Conservation (phyloP, 805 yeast genomes). For the Candida dajiaensis region DNA sequence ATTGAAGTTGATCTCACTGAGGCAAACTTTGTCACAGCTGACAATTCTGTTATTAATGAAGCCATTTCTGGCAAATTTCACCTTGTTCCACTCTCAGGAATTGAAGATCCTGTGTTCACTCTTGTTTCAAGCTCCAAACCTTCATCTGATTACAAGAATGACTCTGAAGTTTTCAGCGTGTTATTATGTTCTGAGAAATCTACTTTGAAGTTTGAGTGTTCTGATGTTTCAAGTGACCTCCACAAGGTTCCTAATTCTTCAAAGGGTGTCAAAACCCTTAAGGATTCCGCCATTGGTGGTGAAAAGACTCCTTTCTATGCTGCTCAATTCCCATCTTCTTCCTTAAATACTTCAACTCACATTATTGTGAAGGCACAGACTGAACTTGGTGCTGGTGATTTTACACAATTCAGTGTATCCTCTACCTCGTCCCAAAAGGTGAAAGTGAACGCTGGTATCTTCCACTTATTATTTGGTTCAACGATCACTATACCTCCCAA, state of each 20-base stretch:
- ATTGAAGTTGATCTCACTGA: not conserved
- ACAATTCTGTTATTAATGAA: not conserved
- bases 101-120: not conserved
- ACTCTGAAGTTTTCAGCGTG: not conserved
- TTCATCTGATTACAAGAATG: not conserved
- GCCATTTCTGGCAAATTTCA: not conserved
- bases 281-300: slow-evolving; percentile 54
- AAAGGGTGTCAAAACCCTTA: slow-evolving; percentile 1
- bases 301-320: slow-evolving; percentile 42
- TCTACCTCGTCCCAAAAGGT: not conserved
- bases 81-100: not conserved
- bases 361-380: slow-evolving; percentile 29
- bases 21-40: not conserved
- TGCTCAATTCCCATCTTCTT: slow-evolving; percentile 34
- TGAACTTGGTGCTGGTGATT: not conserved
- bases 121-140: not conserved
- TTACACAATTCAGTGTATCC: slow-evolving; percentile 5
- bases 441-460: slow-evolving; percentile 1
- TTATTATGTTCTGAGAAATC: not conserved
- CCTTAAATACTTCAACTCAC: slow-evolving; percentile 40
- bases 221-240: slow-evolving; percentile 34
- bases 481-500: slow-evolving; percentile 35
- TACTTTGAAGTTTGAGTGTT: slow-evolving; percentile 30
- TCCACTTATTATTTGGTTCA: slow-evolving; percentile 19
- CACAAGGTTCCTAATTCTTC: slow-evolving; percentile 48